Percentiles rank a stretch among this genome's conserved stretches.
Evolutionary conservation across 2,329 filamentous ascomycete species (phyloP).

Genomic region (Parasarocladium wereldwijsianum): DNA sequence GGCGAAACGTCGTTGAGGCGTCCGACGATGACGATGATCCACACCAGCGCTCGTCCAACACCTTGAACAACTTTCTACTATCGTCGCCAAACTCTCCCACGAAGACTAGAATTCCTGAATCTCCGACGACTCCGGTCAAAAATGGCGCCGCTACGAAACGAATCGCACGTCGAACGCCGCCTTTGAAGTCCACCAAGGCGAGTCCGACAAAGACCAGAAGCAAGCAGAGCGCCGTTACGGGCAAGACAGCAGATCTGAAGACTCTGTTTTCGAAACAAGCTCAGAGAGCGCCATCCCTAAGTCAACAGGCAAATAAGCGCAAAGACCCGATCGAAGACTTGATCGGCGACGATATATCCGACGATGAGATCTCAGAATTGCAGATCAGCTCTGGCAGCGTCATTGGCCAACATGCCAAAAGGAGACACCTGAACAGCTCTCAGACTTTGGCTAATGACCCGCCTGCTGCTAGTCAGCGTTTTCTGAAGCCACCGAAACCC

Average conservation of each 20-base stretch:
- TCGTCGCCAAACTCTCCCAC: constrained; percentile 32
- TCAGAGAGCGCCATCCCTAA: constrained; percentile 26
- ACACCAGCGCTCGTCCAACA: constrained; percentile 21
- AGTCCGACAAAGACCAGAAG: constrained; percentile 24
- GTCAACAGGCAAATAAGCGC: constrained; percentile 15
- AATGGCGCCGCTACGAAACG: constrained; percentile 5
- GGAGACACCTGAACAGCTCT: constrained; percentile 28
- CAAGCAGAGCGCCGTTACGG: constrained; percentile 31
- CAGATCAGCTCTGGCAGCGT: constrained; percentile 36
- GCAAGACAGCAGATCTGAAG: constrained; percentile 40
- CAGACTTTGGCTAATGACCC: constrained; percentile 10
- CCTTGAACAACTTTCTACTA: constrained; percentile 36
- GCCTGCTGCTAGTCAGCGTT: constrained; percentile 31
- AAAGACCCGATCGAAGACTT: constrained; percentile 29
- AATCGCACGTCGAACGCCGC: constrained; percentile 13
- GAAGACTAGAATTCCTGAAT: constrained; percentile 16
- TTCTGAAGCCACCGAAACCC: constrained; percentile 28
- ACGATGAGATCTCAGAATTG: constrained; percentile 36
- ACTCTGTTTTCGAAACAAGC: constrained; percentile 48
- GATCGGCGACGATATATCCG: constrained; percentile 42
- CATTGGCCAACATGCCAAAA: constrained; percentile 40
- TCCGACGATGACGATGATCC: constrained; percentile 35
- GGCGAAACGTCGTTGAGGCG: constrained; percentile 36
- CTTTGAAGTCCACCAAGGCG: constrained; percentile 16
- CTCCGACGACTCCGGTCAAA: constrained; percentile 28